A percentile compares a stretch with the other conserved stretches of the same genome.
These are phyloP conservation scores for Paratinospora sagittata DNA, from an alignment of 164 flowering plant species.

Conservation along the genomic window DNA sequence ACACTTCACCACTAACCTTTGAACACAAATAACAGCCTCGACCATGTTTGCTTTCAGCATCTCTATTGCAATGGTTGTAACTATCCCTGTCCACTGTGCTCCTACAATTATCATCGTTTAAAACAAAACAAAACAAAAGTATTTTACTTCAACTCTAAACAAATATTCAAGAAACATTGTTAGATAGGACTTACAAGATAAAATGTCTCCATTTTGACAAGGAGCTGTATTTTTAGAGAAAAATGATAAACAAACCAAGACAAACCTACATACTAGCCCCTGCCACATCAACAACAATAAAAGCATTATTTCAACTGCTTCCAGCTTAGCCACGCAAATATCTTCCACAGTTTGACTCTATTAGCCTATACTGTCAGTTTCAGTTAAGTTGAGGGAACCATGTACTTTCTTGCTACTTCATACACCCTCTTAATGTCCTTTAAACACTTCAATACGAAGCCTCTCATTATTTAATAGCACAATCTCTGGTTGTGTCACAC, in stretches of 20 bases:
- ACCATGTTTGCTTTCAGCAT: conserved; percentile 90
- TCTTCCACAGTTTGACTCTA: no score
- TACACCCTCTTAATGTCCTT: no score
- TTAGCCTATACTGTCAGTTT: no score
- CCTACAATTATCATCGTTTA: conserved; percentile 35
- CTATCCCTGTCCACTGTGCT: conserved; percentile 98
- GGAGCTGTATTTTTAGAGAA: no score
- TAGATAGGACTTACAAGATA: background rate
- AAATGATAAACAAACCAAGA: background rate
- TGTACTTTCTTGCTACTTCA: no score
- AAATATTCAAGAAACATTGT: conserved; percentile 18
- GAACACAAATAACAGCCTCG: conserved; percentile 93
- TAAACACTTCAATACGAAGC: no score
- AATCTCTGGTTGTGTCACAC: no score
- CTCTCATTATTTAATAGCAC: no score
- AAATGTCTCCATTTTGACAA: no score
- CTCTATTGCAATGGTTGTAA: conserved; percentile 90
- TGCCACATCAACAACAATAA: background rate
- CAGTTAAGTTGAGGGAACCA: no score
- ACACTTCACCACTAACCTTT: conserved; percentile 50
- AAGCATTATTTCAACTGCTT: background rate
- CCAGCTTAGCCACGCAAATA: no score
- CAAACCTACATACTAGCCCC: background rate
- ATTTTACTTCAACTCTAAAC: conserved; percentile 33
- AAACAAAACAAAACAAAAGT: conserved; percentile 11